Evolutionary conservation across 2,329 filamentous ascomycete genomes (phyloP).

Genomic region (Monosporascus sp.): DNA sequence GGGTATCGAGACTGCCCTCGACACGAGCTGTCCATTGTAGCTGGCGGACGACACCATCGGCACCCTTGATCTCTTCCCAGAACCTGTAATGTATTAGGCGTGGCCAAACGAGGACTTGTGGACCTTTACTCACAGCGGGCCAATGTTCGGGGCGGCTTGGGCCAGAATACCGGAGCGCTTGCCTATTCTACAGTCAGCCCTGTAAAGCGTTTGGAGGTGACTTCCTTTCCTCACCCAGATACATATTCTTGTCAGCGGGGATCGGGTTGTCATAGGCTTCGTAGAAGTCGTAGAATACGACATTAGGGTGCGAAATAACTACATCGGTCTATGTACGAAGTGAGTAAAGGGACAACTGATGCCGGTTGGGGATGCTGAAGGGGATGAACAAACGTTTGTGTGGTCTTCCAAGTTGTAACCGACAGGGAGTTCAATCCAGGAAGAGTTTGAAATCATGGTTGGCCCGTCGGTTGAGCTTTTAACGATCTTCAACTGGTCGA

Average conservation of each 20-base stretch:
- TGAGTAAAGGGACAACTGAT: background rate
- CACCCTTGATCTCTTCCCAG: slow-evolving; percentile 52
- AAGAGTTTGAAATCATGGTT: slow-evolving; percentile 42
- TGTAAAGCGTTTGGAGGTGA: background rate
- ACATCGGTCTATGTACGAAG: slow-evolving; percentile 36
- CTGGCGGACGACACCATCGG: slow-evolving; percentile 56
- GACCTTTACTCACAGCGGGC: slow-evolving; percentile 41
- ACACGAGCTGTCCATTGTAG: slow-evolving; percentile 63
- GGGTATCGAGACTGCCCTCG: slow-evolving; percentile 44
- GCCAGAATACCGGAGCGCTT: slow-evolving; percentile 54
- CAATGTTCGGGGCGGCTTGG: slow-evolving; percentile 61
- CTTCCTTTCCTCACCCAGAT: slow-evolving; percentile 32
- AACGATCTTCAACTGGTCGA: slow-evolving; percentile 51
- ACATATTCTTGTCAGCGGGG: slow-evolving; percentile 34
- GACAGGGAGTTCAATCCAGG: slow-evolving; percentile 55
- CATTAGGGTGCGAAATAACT: slow-evolving; percentile 37
- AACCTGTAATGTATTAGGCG: slow-evolving; percentile 23
- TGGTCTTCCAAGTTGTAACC: slow-evolving; percentile 56
- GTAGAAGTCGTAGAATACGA: slow-evolving; percentile 60
- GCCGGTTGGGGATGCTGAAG: too few species aligned
- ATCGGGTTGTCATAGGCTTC: slow-evolving; percentile 48
- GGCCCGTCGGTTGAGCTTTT: slow-evolving; percentile 42
- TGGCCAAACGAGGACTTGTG: background rate
- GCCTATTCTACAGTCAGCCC: slow-evolving; percentile 17
- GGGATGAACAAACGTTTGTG: slow-evolving; percentile 31